Base-by-base conservation (phyloP, 2,329 filamentous ascomycete species). In the Fusarium redolens region DNA sequence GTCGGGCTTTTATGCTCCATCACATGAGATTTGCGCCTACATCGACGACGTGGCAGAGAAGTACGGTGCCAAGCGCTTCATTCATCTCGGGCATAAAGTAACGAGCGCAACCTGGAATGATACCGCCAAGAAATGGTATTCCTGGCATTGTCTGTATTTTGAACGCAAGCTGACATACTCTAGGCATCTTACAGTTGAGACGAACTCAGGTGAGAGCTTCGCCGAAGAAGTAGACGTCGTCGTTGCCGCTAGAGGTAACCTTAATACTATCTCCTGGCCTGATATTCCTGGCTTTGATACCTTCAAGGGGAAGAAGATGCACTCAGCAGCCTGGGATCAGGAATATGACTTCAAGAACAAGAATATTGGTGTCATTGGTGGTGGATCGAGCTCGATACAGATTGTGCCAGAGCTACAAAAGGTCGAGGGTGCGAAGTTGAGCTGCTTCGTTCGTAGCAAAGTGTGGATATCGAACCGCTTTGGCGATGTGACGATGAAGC, bases 381-480 rank as follows among this genome's bases (percentile, higher is more conserved):
- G 60, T 4, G 60, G 60, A 0, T 63, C 60, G 0, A 63, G 60
- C 18, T 63, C 60, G 1, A 63, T 63, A 1, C 60, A 63, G n/a
- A 63, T 63, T 0, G 55, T 63, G 0, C 60, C 60, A 0, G 8
- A 48, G 0, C 28, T 63, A 0, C 60, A 63, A 22, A 41, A 63
- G 11, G 35, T 63, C 0, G 35, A 63, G 4, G 60, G 60, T 0
- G 60, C 55, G 5, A 18, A 63, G 15, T 14, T 63, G 15, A 61
- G 20, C 4, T 38, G 35, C 12, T 63, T 63, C 1, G 60, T 63
- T 3, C 60, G 60, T 0, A 63, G 60, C 2, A 63, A 63, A 7
- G 60, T 63, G 1, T 63, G 60, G 60, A 63, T 63, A 14, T 63
- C 60, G 13, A 63, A 63, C 20, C 60, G 60, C 1, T 63, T 63